Evolutionary conservation across 148 eudicot species (phyloP).

Genomic region (Silene latifolia): DNA sequence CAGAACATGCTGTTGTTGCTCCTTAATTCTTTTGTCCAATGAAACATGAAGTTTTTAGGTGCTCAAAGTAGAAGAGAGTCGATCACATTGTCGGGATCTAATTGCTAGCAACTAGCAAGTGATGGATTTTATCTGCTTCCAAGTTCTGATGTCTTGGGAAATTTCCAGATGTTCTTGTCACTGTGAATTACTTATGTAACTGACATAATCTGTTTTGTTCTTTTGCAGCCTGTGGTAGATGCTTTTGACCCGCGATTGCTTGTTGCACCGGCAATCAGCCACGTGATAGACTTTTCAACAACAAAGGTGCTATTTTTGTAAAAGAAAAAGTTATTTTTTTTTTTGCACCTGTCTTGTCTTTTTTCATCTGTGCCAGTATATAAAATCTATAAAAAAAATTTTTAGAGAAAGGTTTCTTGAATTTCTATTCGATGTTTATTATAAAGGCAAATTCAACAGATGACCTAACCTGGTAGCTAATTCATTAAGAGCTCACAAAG

Average conservation of each 20-base stretch:
- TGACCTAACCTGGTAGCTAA: too few species aligned
- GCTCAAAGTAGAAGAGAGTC: neutral
- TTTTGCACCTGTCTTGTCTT: too few species aligned
- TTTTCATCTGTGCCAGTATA: neutral
- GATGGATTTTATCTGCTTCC: neutral
- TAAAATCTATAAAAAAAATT: neutral
- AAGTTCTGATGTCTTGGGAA: neutral
- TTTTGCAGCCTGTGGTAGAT: constrained; percentile 93
- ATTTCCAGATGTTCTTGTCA: neutral
- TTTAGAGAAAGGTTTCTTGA: neutral
- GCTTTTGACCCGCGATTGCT: constrained; percentile 96
- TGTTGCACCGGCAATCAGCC: constrained; percentile 87
- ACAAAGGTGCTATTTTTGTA: constrained; percentile 51
- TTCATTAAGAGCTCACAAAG: too few species aligned
- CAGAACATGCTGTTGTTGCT: neutral
- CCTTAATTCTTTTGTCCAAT: neutral
- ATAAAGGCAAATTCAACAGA: too few species aligned
- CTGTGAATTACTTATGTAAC: neutral
- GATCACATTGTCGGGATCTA: neutral
- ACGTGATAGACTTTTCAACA: constrained; percentile 70
- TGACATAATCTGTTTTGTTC: constrained; percentile 17
- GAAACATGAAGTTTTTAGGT: neutral
- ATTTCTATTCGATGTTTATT: neutral
- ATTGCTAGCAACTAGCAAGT: neutral
- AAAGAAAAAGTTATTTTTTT: neutral